Conservation (phyloP, 2,329 filamentous ascomycete genomes). For the Dothistroma pini region DNA sequence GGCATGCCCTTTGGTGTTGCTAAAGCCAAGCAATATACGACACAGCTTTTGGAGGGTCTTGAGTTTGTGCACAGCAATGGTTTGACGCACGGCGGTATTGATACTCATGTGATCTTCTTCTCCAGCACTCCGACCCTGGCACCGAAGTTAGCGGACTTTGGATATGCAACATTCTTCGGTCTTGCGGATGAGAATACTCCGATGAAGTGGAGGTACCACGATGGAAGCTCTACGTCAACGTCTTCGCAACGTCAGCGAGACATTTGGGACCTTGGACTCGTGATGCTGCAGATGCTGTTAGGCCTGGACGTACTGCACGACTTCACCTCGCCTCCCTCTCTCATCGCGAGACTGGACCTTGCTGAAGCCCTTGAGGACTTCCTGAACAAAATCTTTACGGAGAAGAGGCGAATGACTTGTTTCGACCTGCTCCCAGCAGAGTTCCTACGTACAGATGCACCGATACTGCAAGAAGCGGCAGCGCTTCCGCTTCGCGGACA, state of each 20-base stretch:
- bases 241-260: conserved; percentile 68
- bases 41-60: conserved; percentile 83
- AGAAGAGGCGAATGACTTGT: conserved; percentile 78
- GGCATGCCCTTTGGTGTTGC: not conserved
- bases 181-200: conserved; percentile 34
- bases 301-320: conserved; percentile 71
- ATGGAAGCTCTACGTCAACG: conserved; percentile 3
- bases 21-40: conserved; percentile 86
- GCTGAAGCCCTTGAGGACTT: conserved; percentile 76
- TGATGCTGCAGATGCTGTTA: conserved; percentile 92
- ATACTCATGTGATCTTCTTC: conserved; percentile 23
- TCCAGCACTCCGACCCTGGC: conserved; percentile 20
- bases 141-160: conserved; percentile 71
- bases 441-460: conserved; percentile 50
- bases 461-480: conserved; percentile 36
- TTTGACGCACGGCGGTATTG: conserved; percentile 60
- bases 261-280: conserved; percentile 89
- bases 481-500: conserved; percentile 6
- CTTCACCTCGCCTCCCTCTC: conserved; percentile 71
- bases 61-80: conserved; percentile 83
- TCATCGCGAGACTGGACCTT: conserved; percentile 68
- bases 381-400: conserved; percentile 80
- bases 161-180: conserved; percentile 64
- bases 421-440: conserved; percentile 65
- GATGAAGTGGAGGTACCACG: conserved; percentile 23